phyloP scores from a whole-genome alignment of 2,329 filamentous ascomycete species.

The Xylariaceae sp. region DNA sequence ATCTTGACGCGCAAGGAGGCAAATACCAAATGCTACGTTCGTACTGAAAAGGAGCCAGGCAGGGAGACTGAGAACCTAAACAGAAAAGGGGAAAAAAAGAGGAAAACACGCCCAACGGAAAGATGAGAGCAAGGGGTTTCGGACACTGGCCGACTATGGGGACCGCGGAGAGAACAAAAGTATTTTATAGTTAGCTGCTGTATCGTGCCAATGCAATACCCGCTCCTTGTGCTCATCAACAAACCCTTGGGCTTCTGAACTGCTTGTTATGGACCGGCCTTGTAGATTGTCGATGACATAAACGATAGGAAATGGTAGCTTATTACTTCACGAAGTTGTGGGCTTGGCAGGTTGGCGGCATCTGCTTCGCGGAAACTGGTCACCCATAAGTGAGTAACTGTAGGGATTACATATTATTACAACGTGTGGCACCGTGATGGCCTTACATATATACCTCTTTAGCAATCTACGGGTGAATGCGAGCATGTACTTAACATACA shows the following conservation, averaged over 20 bases:
- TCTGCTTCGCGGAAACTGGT: too few species aligned
- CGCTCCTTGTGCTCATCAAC: slow-evolving; percentile 18
- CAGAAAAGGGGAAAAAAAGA: background rate
- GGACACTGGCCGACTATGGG: background rate
- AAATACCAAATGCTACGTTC: background rate
- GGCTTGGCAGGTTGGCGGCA: too few species aligned
- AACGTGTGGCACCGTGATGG: too few species aligned
- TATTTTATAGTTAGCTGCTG: slow-evolving; percentile 10
- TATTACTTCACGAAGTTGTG: too few species aligned
- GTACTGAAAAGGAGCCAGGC: background rate
- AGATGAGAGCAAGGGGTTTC: slow-evolving; percentile 9
- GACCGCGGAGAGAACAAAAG: background rate
- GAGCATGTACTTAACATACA: too few species aligned
- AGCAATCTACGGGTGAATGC: too few species aligned
- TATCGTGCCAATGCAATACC: slow-evolving; percentile 27
- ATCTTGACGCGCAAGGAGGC: background rate
- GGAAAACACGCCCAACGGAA: background rate
- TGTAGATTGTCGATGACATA: too few species aligned
- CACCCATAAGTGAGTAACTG: too few species aligned
- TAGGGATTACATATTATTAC: too few species aligned
- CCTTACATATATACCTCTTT: too few species aligned
- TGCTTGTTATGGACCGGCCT: too few species aligned
- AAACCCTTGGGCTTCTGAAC: background rate
- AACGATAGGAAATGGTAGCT: too few species aligned
- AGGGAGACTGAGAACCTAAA: background rate